Evolutionary conservation across 176 grass and related monocot species (phyloP).

Genomic region (Elaeis guineensis): DNA sequence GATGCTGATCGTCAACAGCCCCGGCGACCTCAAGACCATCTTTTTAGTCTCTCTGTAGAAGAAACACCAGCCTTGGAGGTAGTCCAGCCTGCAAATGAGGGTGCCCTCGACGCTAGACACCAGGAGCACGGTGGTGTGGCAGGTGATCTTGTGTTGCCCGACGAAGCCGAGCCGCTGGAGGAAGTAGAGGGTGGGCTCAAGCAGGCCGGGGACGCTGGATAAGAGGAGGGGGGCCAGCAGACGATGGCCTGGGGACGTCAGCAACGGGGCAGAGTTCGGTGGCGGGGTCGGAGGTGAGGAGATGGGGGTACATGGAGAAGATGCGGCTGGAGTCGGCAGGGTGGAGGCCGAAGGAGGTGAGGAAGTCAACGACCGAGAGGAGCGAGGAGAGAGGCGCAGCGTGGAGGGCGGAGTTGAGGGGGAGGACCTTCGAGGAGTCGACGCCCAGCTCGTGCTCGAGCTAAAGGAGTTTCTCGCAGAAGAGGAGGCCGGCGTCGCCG

Average conservation of each 20-base stretch:
- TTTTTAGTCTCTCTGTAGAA: conserved; percentile 3
- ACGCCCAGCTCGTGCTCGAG: conserved; percentile 9
- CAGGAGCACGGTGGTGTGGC: conserved; percentile 17
- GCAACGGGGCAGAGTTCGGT: conserved; percentile 1
- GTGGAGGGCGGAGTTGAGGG: conserved; percentile 13
- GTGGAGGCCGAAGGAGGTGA: conserved; percentile 11
- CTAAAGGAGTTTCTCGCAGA: conserved; percentile 23
- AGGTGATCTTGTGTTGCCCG: conserved; percentile 17
- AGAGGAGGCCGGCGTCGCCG: conserved; percentile 14
- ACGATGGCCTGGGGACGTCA: background rate
- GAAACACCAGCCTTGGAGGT: conserved; percentile 10
- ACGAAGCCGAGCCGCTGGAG: conserved; percentile 25
- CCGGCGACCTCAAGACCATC: conserved; percentile 21
- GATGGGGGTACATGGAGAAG: conserved; percentile 15
- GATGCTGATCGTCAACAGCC: conserved; percentile 18
- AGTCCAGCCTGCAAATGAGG: conserved; percentile 17
- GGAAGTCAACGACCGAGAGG: background rate
- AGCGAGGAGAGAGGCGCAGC: conserved; percentile 7
- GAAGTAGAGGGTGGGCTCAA: conserved; percentile 9
- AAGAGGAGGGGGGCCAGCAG: conserved; percentile 20
- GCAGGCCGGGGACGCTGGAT: conserved; percentile 9
- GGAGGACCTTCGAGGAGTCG: conserved; percentile 1
- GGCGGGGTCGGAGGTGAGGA: conserved; percentile 20
- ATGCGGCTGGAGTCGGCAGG: conserved; percentile 8
- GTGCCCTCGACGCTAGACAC: conserved; percentile 24